A percentile compares a stretch with the other conserved stretches of the same genome.
phyloP scores from a whole-genome alignment of 192 early-diverging fungal genomes.

The Rhizoclosmatium sp. region DNA sequence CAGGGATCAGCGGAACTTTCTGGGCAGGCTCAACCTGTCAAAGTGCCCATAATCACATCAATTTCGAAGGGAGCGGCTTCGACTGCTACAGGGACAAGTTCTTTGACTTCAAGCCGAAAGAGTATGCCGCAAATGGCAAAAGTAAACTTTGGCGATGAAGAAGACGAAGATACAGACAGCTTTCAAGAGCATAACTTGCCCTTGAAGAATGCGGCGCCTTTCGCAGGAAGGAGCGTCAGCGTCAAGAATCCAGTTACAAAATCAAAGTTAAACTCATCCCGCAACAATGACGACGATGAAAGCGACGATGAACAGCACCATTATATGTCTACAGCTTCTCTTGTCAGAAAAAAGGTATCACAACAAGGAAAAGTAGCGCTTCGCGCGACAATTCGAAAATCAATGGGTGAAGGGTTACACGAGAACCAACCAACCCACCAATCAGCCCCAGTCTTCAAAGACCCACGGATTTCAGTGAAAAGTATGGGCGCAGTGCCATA shows the following conservation, averaged over 20 bases:
- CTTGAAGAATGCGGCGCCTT: not conserved
- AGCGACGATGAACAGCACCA: not conserved
- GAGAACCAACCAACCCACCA: slow-evolving; percentile 1
- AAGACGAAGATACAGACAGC: not conserved
- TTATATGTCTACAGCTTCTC: slow-evolving; percentile 3
- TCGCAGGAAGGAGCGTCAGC: slow-evolving; percentile 3
- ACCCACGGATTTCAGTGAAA: not conserved
- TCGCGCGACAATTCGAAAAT: slow-evolving; percentile 20
- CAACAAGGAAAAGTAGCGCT: slow-evolving; percentile 32
- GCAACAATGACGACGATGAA: not conserved
- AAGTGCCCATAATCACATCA: not conserved
- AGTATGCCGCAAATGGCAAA: slow-evolving; percentile 17
- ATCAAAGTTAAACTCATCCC: not conserved
- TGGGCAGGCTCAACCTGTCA: too few relatives aligned
- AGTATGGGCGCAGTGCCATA: not conserved
- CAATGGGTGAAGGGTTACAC: slow-evolving; percentile 26
- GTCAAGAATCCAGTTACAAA: not conserved
- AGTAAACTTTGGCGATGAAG: slow-evolving; percentile 21
- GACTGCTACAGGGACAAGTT: not conserved
- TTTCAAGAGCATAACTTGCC: not conserved
- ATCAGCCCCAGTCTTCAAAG: not conserved
- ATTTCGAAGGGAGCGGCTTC: not conserved
- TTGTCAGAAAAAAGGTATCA: slow-evolving; percentile 23
- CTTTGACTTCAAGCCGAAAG: slow-evolving; percentile 2
- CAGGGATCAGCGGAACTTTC: not conserved